These are phyloP conservation scores for Penicillium sp. DNA, from an alignment of 2,329 filamentous ascomycete genomes.

Conservation along the genomic window DNA sequence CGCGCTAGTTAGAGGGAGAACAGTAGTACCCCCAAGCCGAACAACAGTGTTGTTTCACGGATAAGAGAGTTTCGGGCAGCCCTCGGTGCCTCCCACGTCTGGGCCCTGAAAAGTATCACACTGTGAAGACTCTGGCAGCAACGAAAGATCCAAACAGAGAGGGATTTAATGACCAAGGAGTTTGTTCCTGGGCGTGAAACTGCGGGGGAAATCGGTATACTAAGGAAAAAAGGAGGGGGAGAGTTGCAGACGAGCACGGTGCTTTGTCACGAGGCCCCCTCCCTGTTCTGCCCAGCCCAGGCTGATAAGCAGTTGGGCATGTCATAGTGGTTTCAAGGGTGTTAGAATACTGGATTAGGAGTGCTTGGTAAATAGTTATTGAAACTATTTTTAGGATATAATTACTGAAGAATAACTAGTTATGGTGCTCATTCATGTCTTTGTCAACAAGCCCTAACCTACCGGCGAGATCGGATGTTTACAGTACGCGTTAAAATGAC, in stretches of 20 bases:
- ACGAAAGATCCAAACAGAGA: neutral
- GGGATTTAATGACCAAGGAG: neutral
- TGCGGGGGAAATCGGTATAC: conserved; percentile 14
- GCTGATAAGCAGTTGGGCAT: neutral
- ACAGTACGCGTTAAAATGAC: neutral
- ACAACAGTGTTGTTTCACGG: neutral
- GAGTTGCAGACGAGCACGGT: conserved; percentile 1
- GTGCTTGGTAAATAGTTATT: neutral
- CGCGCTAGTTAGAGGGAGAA: conserved; percentile 2
- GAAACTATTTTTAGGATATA: neutral
- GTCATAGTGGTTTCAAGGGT: neutral
- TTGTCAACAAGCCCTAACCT: neutral
- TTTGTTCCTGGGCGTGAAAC: neutral
- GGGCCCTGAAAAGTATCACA: neutral
- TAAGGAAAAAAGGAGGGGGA: conserved; percentile 8
- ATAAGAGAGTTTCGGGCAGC: neutral
- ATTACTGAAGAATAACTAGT: neutral
- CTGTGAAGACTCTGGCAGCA: neutral
- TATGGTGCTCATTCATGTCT: neutral
- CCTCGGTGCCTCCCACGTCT: neutral
- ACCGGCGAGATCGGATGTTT: neutral
- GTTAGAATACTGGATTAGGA: neutral
- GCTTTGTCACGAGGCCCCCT: conserved; percentile 22
- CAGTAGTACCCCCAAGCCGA: neutral
- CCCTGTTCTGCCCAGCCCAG: neutral